Conservation (phyloP, 2,329 filamentous ascomycete species). For the Ascochyta viciae-villosae region DNA sequence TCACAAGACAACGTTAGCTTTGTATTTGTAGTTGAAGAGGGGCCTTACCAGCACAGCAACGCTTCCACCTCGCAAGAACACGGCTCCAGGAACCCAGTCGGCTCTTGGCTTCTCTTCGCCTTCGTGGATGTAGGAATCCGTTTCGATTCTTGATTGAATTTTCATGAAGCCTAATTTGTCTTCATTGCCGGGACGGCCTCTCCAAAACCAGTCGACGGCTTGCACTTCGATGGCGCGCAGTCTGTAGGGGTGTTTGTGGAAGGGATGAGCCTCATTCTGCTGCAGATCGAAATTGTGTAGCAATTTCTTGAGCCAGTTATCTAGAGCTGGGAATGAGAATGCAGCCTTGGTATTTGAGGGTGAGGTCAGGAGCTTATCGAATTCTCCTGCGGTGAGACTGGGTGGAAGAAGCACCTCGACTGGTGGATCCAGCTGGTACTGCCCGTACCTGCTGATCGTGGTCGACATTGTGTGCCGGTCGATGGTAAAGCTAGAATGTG, state of each 20-base stretch:
- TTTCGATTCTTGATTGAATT: slow-evolving; percentile 61
- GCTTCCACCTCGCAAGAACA: slow-evolving; percentile 65
- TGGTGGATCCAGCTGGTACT: slow-evolving; percentile 31
- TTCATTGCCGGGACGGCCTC: slow-evolving; percentile 24
- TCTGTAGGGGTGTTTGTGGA: slow-evolving; percentile 59
- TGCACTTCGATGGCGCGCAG: slow-evolving; percentile 62
- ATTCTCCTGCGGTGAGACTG: slow-evolving; percentile 50
- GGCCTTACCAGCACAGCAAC: slow-evolving; percentile 62
- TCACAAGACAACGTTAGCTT: slow-evolving; percentile 24
- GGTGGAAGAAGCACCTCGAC: slow-evolving; percentile 53
- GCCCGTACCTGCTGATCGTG: slow-evolving; percentile 4
- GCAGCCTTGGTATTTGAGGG: slow-evolving; percentile 13
- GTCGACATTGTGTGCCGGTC: not conserved
- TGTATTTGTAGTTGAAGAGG: not conserved
- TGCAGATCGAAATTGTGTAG: slow-evolving; percentile 59
- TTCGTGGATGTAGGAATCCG: slow-evolving; percentile 49
- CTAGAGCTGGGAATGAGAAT: slow-evolving; percentile 60
- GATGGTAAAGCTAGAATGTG: not conserved
- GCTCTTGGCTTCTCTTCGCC: slow-evolving; percentile 11
- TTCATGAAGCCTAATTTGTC: slow-evolving; percentile 63
- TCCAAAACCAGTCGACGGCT: slow-evolving; percentile 60
- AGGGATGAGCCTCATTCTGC: slow-evolving; percentile 55
- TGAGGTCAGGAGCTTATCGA: slow-evolving; percentile 13
- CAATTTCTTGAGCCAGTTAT: slow-evolving; percentile 61
- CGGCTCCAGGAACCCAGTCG: slow-evolving; percentile 61